Percentiles rank a stretch among this genome's conserved stretches.
Conservation (phyloP, 2,329 filamentous ascomycete species). For the Neodidymelliopsis sp. region DNA sequence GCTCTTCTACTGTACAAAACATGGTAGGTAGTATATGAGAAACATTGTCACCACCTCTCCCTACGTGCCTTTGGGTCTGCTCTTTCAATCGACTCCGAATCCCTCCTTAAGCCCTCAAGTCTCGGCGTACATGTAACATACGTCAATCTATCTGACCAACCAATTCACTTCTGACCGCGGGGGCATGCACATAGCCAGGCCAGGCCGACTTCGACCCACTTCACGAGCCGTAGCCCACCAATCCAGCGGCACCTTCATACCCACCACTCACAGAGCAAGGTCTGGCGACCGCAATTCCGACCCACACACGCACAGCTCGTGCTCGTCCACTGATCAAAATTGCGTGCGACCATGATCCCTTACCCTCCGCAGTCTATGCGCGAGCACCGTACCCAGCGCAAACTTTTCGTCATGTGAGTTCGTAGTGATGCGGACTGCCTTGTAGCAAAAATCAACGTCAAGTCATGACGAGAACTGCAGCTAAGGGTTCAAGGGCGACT, state of each 20-base stretch:
- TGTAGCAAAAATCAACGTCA: conserved; percentile 53
- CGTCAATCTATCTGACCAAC: conserved; percentile 28
- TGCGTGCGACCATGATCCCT: conserved; percentile 45
- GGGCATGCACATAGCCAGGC: conserved; percentile 35
- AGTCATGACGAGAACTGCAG: conserved; percentile 24
- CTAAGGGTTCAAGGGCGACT: conserved; percentile 15
- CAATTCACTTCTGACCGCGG: conserved; percentile 29
- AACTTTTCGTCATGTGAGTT: conserved; percentile 50
- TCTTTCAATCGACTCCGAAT: background rate
- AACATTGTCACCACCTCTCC: background rate
- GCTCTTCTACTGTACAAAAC: background rate
- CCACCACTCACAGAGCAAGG: conserved; percentile 30
- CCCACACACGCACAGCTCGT: conserved; percentile 47
- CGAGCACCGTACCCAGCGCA: conserved; percentile 49
- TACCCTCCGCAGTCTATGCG: conserved; percentile 43
- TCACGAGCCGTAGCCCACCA: conserved; percentile 28
- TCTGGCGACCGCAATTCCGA: conserved; percentile 40
- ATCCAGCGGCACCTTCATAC: conserved; percentile 31
- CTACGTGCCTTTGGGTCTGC: background rate
- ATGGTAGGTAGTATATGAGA: background rate
- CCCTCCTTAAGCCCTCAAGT: conserved; percentile 2
- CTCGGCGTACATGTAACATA: conserved; percentile 25
- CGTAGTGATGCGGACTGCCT: conserved; percentile 45
- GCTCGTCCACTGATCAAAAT: conserved; percentile 51
- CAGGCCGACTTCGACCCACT: conserved; percentile 35